Percentiles rank a stretch among this genome's conserved stretches.
Conservation (phyloP, 73 alveolate genomes). For the Blepharisma stoltei region DNA sequence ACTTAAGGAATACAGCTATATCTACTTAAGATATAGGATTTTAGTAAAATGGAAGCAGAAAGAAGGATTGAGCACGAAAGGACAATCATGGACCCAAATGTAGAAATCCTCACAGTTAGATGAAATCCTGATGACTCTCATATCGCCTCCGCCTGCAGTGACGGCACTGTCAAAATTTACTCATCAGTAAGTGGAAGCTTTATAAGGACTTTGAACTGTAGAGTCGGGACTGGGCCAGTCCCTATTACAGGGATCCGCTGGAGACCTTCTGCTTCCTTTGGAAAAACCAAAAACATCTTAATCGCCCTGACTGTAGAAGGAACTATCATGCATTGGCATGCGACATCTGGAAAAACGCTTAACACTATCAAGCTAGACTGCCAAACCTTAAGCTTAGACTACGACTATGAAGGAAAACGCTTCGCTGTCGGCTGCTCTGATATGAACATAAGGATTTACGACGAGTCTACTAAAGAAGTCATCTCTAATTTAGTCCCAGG, state of each 20-base stretch:
- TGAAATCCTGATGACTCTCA: conserved; percentile 1
- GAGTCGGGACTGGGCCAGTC: conserved; percentile 38
- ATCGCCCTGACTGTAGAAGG: conserved; percentile 92
- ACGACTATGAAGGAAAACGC: conserved; percentile 76
- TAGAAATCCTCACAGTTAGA: neutral
- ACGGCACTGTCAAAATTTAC: conserved; percentile 3
- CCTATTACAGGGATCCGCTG: conserved; percentile 83
- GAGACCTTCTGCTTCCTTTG: conserved; percentile 67
- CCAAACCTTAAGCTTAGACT: conserved; percentile 81
- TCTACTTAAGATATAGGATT: no score
- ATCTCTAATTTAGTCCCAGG: conserved; percentile 63
- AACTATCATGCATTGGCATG: conserved; percentile 88
- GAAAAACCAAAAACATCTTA: conserved; percentile 78
- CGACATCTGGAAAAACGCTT: conserved; percentile 88
- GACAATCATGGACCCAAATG: neutral
- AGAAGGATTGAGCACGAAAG: neutral
- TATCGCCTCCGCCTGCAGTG: conserved; percentile 10
- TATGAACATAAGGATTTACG: conserved; percentile 83
- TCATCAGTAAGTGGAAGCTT: neutral
- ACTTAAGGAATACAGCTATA: no score
- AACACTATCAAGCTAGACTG: conserved; percentile 72
- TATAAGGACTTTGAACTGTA: neutral
- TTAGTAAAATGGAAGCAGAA: neutral
- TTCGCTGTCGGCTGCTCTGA: conserved; percentile 95
- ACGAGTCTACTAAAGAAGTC: conserved; percentile 87